Evolutionary conservation across 2,329 filamentous ascomycete genomes (phyloP), one percentile per base, ranked within the genome.

Genomic region (Dothiorella sarmentorum): DNA sequence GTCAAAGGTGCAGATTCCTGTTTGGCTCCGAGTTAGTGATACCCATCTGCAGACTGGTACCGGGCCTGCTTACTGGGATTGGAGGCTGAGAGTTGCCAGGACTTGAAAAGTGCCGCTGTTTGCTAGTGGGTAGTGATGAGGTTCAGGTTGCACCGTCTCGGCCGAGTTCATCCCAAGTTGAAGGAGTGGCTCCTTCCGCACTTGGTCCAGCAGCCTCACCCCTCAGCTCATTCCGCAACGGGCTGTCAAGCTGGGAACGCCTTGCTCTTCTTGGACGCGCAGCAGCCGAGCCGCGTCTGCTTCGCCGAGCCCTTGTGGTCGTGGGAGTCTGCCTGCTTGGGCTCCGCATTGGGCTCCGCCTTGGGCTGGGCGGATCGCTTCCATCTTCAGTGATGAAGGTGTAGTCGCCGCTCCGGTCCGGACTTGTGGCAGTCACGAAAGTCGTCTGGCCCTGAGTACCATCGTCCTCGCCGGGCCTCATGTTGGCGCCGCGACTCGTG

Each of bases 301-400:
- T 27, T n/a, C 49, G 49, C 9, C 49, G 49, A 13, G 49, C 49
- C 29, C 49, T 33, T 13, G 27, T 38, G 22, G 11, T n/a, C n/a
- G n/a, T 53, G 1, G 33, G 33, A 29, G 49, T 20, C 35, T 13
- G 33, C n/a, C 17, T n/a, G 9, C 11, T 22, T 40, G 49, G 24
- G 10, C 9, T 27, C 37, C 35, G 18, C 26, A n/a, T 44, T 11
- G 37, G 37, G 37, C 40, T 44, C 24, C 33, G 49, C 17, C 38
- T 31, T 7, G 49, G 49, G 47, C 47, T 53, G 10, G 49, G 49
- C 13, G 49, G 49, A 2, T 53, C 35, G 22, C 49, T 53, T 9
- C 49, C 49, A 29, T 53, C 49, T 53, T 53, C 49, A n/a, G 49
- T 53, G n/a, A 53, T 53, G 49, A 53, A 53, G 33, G 49, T 53